Evolutionary conservation across 2,329 filamentous ascomycete species (phyloP).

Genomic region (Trichoderma sp.): DNA sequence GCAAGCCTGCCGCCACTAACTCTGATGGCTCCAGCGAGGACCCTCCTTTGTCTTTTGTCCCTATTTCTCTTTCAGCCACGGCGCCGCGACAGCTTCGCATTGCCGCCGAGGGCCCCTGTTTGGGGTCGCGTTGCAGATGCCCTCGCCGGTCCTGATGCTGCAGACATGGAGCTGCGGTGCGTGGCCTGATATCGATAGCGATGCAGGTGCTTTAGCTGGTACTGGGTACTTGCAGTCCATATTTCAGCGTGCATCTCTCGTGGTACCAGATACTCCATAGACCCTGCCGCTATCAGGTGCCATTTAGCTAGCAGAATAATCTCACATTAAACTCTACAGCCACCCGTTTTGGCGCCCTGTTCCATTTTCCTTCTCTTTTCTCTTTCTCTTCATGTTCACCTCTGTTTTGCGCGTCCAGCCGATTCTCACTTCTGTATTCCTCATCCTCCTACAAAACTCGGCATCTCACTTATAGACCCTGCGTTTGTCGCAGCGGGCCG

Average conservation of each 20-base stretch:
- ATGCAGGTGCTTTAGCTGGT: background rate
- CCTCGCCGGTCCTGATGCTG: background rate
- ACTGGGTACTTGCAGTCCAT: background rate
- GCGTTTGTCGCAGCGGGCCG: constrained; percentile 25
- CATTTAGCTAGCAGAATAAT: constrained; percentile 16
- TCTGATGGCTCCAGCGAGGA: constrained; percentile 5
- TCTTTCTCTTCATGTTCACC: background rate
- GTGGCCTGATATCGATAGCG: background rate
- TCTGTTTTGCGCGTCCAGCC: background rate
- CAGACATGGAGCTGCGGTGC: background rate
- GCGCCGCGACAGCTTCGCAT: constrained; percentile 7
- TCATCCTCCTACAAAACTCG: background rate
- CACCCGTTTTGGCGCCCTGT: background rate
- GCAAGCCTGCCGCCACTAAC: constrained; percentile 28
- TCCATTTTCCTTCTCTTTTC: background rate
- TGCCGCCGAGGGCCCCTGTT: constrained; percentile 24
- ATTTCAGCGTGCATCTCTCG: background rate
- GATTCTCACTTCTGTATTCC: background rate
- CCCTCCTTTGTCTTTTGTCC: background rate
- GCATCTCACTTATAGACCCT: constrained; percentile 18
- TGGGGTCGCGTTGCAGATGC: constrained; percentile 8
- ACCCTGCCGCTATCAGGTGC: background rate
- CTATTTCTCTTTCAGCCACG: background rate
- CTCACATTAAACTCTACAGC: constrained; percentile 15
- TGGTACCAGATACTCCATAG: background rate